Evolutionary conservation across 352 stramenopile genomes (phyloP).

Genomic region (Pythium vanterpoolii): DNA sequence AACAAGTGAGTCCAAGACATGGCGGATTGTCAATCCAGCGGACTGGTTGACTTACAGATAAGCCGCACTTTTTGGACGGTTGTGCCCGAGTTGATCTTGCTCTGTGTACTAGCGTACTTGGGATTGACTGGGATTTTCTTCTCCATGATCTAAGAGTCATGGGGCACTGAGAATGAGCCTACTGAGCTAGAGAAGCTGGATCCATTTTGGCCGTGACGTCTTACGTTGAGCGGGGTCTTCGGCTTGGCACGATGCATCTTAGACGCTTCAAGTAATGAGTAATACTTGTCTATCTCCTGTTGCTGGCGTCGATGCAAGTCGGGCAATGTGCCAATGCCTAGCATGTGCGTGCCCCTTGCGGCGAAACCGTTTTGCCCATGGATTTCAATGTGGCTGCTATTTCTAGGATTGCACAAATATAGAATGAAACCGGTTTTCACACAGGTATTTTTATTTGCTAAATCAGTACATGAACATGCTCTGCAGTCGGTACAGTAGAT

Average conservation of each 20-base stretch:
- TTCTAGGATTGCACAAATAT: constrained; percentile 10
- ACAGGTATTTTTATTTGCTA: constrained; percentile 5
- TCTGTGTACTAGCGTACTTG: constrained; percentile 76
- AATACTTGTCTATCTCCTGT: neutral
- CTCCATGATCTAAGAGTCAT: constrained; percentile 55
- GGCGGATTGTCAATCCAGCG: neutral
- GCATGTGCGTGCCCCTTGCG: neutral
- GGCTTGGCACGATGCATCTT: constrained; percentile 62
- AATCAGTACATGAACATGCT: neutral
- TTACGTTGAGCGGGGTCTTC: constrained; percentile 57
- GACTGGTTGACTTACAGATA: constrained; percentile 51
- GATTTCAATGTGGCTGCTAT: constrained; percentile 15
- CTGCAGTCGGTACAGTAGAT: constrained; percentile 4
- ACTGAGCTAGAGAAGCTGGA: neutral
- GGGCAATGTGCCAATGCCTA: neutral
- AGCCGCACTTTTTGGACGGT: constrained; percentile 77
- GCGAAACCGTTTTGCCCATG: neutral
- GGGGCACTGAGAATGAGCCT: neutral
- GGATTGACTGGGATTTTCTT: constrained; percentile 74
- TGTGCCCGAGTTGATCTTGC: constrained; percentile 71
- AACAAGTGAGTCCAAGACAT: neutral
- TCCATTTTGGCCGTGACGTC: neutral
- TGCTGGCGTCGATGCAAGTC: neutral
- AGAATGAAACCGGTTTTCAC: neutral
- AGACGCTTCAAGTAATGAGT: neutral